phyloP scores from a whole-genome alignment of 805 yeast species.

The Dipodascus albidus region DNA sequence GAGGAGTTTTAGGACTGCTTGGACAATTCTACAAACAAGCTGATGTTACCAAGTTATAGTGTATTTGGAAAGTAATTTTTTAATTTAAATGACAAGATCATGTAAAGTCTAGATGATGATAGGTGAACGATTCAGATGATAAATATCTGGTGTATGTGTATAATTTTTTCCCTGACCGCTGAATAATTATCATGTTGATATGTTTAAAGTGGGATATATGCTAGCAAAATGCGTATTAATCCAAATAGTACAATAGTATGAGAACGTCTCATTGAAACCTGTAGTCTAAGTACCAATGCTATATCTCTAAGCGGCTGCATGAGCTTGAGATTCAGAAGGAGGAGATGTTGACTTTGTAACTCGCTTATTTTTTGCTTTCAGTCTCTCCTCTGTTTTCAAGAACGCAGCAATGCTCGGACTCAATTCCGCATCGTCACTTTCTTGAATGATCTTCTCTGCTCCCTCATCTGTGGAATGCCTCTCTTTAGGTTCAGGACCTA shows the following conservation, averaged over 20 bases:
- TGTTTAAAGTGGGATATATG: neutral
- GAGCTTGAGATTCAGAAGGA: neutral
- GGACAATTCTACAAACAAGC: conserved; percentile 60
- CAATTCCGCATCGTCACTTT: neutral
- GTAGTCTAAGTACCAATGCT: too few species aligned
- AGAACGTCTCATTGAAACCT: too few species aligned
- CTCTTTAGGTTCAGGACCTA: neutral
- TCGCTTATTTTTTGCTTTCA: neutral
- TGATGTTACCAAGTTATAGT: conserved; percentile 4
- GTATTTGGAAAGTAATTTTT: neutral
- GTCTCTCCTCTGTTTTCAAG: neutral
- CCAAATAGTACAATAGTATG: too few species aligned
- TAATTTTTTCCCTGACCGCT: neutral
- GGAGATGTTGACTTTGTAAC: neutral
- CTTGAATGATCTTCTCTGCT: neutral
- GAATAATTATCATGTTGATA: too few species aligned
- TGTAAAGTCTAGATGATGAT: neutral
- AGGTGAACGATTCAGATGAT: too few species aligned
- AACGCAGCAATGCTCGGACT: conserved; percentile 1
- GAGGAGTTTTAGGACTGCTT: conserved; percentile 68
- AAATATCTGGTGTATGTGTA: neutral
- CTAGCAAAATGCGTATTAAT: neutral
- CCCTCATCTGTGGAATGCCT: neutral
- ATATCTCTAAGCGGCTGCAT: too few species aligned
- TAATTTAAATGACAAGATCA: neutral